A percentile compares a stretch with the other conserved stretches of the same genome.
These are phyloP conservation scores for Pseudoscleropodium purum DNA, from an alignment of 225 moss, liverwort and hornwort species.

Conservation along the genomic window DNA sequence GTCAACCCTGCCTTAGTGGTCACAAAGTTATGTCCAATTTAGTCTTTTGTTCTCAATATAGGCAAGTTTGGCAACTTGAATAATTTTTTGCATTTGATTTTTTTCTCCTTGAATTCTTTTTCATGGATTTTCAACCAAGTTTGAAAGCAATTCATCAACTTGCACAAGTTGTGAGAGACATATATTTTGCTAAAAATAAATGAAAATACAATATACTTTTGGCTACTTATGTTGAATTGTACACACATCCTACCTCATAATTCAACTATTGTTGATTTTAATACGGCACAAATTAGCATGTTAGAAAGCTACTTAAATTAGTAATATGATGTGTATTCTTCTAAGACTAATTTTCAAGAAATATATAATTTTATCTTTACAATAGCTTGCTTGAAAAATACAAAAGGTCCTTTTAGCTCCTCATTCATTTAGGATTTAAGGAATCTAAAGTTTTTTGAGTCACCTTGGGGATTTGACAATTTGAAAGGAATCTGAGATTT, in stretches of 20 bases:
- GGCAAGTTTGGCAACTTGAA: not conserved
- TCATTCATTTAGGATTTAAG: not conserved
- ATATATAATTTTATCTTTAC: not conserved
- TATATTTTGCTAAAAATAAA: not conserved
- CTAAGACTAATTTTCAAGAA: too few species aligned
- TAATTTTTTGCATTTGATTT: not conserved
- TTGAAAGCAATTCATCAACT: not conserved
- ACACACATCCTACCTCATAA: too few species aligned
- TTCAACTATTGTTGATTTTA: not conserved
- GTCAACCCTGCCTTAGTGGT: too few species aligned
- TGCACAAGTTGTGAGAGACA: not conserved
- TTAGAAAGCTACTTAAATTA: too few species aligned
- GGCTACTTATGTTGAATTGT: rapidly evolving
- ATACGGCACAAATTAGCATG: not conserved
- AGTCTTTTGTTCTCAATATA: not conserved
- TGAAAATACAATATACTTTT: not conserved
- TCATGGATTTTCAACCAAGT: not conserved
- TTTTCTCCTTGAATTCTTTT: not conserved
- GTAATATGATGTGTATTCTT: not conserved
- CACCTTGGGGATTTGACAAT: not conserved
- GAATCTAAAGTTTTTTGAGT: not conserved
- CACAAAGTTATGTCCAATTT: not conserved
- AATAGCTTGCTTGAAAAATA: rapidly evolving
- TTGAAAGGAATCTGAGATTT: rapidly evolving
- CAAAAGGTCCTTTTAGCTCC: not conserved